Percentiles rank a stretch among this genome's conserved stretches.
These are phyloP conservation scores for Arabidopsis arenosa DNA, from an alignment of 345 rosid genomes.

Conservation along the genomic window DNA sequence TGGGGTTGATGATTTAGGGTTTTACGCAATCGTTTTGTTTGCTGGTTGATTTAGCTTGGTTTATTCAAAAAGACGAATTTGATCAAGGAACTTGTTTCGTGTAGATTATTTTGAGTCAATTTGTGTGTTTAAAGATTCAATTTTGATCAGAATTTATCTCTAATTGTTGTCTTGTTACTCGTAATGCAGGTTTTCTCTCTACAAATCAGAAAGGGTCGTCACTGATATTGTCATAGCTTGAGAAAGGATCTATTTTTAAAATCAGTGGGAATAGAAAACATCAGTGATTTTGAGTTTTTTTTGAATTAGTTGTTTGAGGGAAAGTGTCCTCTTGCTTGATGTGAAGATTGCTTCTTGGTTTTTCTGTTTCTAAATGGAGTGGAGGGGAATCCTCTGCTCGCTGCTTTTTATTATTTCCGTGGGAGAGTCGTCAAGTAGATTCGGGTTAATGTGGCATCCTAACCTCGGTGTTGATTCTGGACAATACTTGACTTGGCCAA, in stretches of 20 bases:
- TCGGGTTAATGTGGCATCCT: constrained; percentile 52
- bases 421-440: constrained; percentile 64
- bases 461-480: constrained; percentile 54
- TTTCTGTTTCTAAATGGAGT: constrained; percentile 57
- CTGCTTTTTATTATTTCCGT: constrained; percentile 59
- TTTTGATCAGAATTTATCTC: constrained; percentile 8
- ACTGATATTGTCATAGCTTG: not conserved
- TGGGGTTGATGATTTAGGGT: constrained; percentile 41
- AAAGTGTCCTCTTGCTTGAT: constrained; percentile 13
- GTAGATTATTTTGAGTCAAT: not conserved
- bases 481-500: constrained; percentile 68
- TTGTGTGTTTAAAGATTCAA: not conserved
- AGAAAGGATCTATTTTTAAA: constrained; percentile 13
- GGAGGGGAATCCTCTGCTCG: constrained; percentile 58
- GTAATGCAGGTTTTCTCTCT: constrained; percentile 33
- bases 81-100: constrained; percentile 6
- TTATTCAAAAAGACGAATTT: not conserved
- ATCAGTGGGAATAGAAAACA: not conserved
- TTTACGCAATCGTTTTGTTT: constrained; percentile 17
- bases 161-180: constrained; percentile 10
- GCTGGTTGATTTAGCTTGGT: constrained; percentile 5
- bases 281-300: not conserved
- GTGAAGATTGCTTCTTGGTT: constrained; percentile 10
- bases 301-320: constrained; percentile 11
- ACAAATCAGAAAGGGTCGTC: not conserved